Conservation (phyloP, 1,284 basidiomycete species). For the Ustilago lituana region DNA sequence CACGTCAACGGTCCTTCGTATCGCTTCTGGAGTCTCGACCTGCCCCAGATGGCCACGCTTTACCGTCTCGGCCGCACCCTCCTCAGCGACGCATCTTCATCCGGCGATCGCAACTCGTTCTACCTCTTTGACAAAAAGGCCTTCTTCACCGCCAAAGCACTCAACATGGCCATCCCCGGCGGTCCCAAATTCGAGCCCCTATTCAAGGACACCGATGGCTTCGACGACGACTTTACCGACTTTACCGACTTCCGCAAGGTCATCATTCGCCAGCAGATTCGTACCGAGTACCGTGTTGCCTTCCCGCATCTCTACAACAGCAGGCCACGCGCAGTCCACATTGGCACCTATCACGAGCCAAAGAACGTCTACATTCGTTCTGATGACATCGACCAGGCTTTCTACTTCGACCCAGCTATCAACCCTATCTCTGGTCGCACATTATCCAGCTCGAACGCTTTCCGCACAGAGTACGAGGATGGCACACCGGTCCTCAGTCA, state of each 20-base stretch:
- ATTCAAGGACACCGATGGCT: constrained; percentile 89
- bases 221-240: constrained; percentile 99
- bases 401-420: constrained; percentile 98
- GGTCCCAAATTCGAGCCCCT: constrained; percentile 84
- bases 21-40: constrained; percentile 87
- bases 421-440: constrained; percentile 71
- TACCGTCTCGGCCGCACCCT: constrained; percentile 94
- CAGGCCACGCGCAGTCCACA: constrained; percentile 90
- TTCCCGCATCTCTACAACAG: constrained; percentile 99
- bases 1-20: constrained; percentile 91
- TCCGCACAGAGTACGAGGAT: constrained; percentile 56
- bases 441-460: constrained; percentile 49
- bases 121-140: constrained; percentile 98
- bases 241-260: constrained; percentile 99
- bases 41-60: constrained; percentile 94
- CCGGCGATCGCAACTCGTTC: constrained; percentile 78
- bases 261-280: constrained; percentile 97
- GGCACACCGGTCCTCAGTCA: constrained; percentile 74
- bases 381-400: constrained; percentile 99
- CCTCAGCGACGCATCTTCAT: constrained; percentile 84
- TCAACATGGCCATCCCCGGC: constrained; percentile 98
- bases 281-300: constrained; percentile 98
- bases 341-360: constrained; percentile 89
- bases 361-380: constrained; percentile 99
- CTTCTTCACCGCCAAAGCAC: constrained; percentile 93